Base-by-base conservation (phyloP, 306 rosid species). In the Dalbergia cochinchinensis region DNA sequence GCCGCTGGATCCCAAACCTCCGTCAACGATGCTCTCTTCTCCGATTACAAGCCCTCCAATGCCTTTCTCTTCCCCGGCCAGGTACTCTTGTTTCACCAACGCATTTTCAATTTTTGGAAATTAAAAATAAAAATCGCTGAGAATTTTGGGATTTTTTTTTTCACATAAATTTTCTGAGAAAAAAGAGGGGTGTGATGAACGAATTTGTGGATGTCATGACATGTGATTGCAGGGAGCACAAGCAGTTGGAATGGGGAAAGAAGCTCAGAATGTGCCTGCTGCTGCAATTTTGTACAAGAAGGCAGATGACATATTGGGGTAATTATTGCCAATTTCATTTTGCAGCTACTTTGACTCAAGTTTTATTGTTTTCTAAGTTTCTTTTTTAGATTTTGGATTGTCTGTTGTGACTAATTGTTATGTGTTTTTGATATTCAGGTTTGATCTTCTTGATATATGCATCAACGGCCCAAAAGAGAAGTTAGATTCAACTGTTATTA, bases 51-150 rank as follows among this genome's bases (percentile, higher is more conserved):
- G 73, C 89, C 95, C 80, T 83, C 78, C 84, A 83, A 31, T 50
- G 94, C 98, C 9, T 96, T 96, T 80, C 88, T 96, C 73, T 96
- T 96, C 84, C 99, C 99, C 34, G 98, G 99, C 7, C 99, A 93
- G 92, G 99, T 93, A 60, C 45, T 18, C 51, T 79, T 73, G 54
- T 11, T 50, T 3, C 13, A 1, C 33, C 48, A 19, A 20, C 5
- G 19, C 33, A 6, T 35, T 11, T 26, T 53, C 58, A 6, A 47
- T 47, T 42, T 61, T 37, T 9, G 6, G 31, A 37, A 37, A 6
- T 4, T 4, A 3, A 37, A 37, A 37, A 37, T 37, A 26, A 0
- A 26, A 60, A 34, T 44, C 64, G 26, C 53, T 59, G 14, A 58
- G 31, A 68, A 67, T 65, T 54, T 53, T 1, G 66, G 3, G 4